Percentiles rank a stretch among this genome's conserved stretches.
phyloP scores from a whole-genome alignment of 2,329 filamentous ascomycete genomes.

The Aspergillus sergii region DNA sequence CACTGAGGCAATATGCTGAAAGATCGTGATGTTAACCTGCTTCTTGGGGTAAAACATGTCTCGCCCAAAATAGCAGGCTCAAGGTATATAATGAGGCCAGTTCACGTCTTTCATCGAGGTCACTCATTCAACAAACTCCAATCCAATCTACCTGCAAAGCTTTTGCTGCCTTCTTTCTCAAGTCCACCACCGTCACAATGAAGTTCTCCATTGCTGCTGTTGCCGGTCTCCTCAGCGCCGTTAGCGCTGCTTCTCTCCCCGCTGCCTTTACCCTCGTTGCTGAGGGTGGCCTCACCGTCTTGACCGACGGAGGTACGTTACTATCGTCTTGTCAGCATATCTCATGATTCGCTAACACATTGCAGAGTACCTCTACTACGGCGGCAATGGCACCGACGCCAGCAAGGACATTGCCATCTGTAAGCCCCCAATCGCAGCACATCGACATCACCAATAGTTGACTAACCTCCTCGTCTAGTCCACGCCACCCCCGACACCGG shows the following conservation, averaged over 20 bases:
- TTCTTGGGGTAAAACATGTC: neutral
- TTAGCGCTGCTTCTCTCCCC: conserved; percentile 25
- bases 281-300: conserved; percentile 28
- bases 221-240: conserved; percentile 25
- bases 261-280: conserved; percentile 31
- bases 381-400: conserved; percentile 20
- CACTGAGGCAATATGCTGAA: neutral
- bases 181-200: conserved; percentile 21
- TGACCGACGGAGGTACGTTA: conserved; percentile 29
- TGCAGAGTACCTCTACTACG: conserved; percentile 27
- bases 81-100: neutral
- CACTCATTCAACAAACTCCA: neutral
- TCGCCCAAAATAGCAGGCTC: neutral
- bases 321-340: neutral
- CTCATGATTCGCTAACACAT: neutral
- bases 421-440: neutral
- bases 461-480: conserved; percentile 9
- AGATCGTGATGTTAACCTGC: neutral
- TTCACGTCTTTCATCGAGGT: neutral
- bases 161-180: neutral
- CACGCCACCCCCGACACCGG: conserved; percentile 20
- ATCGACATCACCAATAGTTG: neutral
- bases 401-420: conserved; percentile 28
- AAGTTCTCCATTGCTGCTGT: conserved; percentile 31
- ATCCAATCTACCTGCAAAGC: neutral